These are phyloP conservation scores for Cercospora brassicicola DNA, from an alignment of 2,329 filamentous ascomycete genomes.

Conservation along the genomic window DNA sequence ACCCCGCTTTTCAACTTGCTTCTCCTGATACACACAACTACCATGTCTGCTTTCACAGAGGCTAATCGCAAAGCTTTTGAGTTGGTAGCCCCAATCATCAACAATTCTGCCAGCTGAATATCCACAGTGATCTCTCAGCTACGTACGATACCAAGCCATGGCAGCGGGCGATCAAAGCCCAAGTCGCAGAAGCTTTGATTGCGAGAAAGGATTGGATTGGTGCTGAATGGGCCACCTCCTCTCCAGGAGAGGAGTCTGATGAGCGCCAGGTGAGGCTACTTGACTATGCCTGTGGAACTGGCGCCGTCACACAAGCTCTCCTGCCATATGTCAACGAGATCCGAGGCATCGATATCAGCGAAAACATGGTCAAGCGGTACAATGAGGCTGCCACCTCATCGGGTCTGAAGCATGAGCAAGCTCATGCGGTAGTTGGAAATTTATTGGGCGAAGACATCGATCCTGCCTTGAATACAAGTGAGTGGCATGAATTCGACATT, in stretches of 20 bases:
- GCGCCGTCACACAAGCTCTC: conserved; percentile 37
- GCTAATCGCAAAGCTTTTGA: conserved; percentile 40
- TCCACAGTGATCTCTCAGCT: conserved; percentile 34
- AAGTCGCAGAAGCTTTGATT: conserved; percentile 35
- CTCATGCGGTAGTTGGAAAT: conserved; percentile 39
- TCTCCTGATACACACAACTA: not conserved
- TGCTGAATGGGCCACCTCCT: conserved; percentile 27
- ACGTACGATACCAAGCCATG: conserved; percentile 38
- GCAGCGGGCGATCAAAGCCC: conserved; percentile 35
- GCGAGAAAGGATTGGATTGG: conserved; percentile 35
- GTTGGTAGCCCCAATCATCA: conserved; percentile 20
- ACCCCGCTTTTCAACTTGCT: not conserved
- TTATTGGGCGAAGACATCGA: conserved; percentile 32
- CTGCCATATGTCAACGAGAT: conserved; percentile 35
- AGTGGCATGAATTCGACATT: conserved; percentile 46
- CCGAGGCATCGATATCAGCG: conserved; percentile 37
- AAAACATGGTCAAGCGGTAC: conserved; percentile 37
- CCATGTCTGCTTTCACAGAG: conserved; percentile 39
- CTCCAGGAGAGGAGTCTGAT: not conserved
- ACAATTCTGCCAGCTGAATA: not conserved
- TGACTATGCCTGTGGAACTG: conserved; percentile 41
- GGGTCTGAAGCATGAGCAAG: conserved; percentile 30
- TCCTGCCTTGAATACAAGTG: conserved; percentile 27
- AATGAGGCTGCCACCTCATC: conserved; percentile 32
- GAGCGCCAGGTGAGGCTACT: conserved; percentile 31